Evolutionary conservation across 208 protist genomes (phyloP).

Genomic region (Phytomonas sp.): DNA sequence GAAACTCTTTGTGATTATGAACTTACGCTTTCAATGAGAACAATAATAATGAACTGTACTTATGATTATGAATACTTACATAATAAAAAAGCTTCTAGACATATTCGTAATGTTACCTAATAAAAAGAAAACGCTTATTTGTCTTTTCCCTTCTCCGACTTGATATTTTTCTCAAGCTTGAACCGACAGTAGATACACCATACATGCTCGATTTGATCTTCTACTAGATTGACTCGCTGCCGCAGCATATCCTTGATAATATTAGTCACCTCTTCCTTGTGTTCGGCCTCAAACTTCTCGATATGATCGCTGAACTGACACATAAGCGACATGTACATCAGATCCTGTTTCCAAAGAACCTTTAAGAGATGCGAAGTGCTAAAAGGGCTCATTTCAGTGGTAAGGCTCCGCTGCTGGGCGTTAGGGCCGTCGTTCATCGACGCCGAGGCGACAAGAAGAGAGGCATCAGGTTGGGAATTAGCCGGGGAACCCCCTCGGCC

Average conservation of each 20-base stretch:
- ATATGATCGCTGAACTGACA: neutral
- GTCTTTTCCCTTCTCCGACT: neutral
- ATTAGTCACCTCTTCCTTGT: neutral
- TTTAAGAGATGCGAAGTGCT: neutral
- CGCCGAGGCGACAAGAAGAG: neutral
- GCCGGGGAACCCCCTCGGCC: neutral
- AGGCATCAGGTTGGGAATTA: neutral
- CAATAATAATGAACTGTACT: neutral
- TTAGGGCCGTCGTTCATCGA: neutral
- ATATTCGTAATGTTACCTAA: too few relatives aligned
- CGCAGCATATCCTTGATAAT: neutral
- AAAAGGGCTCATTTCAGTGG: neutral
- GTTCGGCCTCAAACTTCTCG: neutral
- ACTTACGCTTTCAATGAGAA: neutral
- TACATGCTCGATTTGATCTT: neutral
- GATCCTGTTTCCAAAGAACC: neutral
- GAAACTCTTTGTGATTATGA: neutral
- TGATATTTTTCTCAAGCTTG: neutral
- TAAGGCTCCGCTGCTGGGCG: neutral
- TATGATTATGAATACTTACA: too few relatives aligned
- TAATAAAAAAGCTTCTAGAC: too few relatives aligned
- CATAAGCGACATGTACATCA: neutral
- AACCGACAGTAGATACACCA: neutral
- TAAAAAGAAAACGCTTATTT: too few relatives aligned
- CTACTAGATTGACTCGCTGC: neutral